Base-by-base conservation (phyloP, 139 green algal genomes). In the Pleodorina starrii region DNA sequence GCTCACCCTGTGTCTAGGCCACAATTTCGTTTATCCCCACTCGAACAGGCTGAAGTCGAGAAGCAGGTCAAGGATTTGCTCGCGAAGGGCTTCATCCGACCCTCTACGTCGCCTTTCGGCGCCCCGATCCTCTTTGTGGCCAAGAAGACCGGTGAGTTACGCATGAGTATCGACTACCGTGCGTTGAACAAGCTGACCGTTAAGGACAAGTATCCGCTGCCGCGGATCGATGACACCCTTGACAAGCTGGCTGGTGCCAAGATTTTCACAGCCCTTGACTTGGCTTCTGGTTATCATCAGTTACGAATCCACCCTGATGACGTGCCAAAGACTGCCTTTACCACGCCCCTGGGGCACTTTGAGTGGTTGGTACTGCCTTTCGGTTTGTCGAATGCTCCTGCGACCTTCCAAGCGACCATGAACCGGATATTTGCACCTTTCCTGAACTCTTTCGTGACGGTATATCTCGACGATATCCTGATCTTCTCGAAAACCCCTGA, bases 391-490 rank as follows among this genome's bases (percentile, higher is more conserved):
- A 76, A 76, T 21, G 59, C 50, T 38, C 92, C 76, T 32, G 90
- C 48, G 19, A 84, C 84, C 46, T 92, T 85, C 68, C 54, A 59
- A 29, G 46, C 27, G 21, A 44, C 68, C 40, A 90, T 96, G 89
- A 92, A 94, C 54, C 54, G 91, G 29, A 81, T 94, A 3, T 91
- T 96, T 36, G 5, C 71, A 14, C 32, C 78, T 7, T 66, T 77
- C 29, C 66, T 94, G 46, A 89, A 93, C 69, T 44, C 83, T 16
- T 95, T 92, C 66, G 87, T 96, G 0, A 36, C 92, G 21, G 80
- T 94, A 27, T 95, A 94, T 38, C 73, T 95, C 1, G 92, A 95
- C 87, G 91, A 96, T 46, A 92, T 94, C 4, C 71, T 94, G 23
- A 92, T 94, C 17, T 94, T 86, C 60, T 90, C 60, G 32, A 60